Base-by-base conservation (phyloP, 768 basidiomycete species). In the Suillus discolor region DNA sequence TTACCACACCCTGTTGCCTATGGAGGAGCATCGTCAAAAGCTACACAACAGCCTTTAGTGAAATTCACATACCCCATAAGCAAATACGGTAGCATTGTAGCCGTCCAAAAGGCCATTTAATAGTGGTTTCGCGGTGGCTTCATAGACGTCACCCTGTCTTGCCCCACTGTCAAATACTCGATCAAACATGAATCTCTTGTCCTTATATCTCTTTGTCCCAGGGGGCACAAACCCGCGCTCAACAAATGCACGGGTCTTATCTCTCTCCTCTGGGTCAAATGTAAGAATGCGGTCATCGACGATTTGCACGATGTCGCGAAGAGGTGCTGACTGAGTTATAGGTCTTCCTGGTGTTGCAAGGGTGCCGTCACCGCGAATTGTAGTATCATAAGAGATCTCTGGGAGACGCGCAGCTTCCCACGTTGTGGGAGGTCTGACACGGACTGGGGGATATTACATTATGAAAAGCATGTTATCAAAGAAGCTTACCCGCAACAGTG, bases 1-100 rank as follows among this genome's bases (percentile, higher is more conserved):
- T 99, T 99, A 69, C 97, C 97, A 75, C 97, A 99, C n/a, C 97
- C 97, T n/a, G 97, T 99, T 28, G 97, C 97, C 97, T 99, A 73
- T 65, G 57, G 53, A 67, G 57, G 53, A 67, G 62, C 57, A 69
- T 72, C 62, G 60, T 68, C 57, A 36, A 69, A 36, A 63, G 62
- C 31, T 61, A 57, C 61, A 59, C 34, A 65, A 36, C 25, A 39
- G 38, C 23, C 18, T 31, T 61, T 31, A 62, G 23, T 45, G 44
- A 11, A 59, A 65, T 61, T 45, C 47, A 82, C 93, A 76, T 77
- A 99, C 97, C 44, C 97, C 97, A 76, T 99, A 99, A 4, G 97
- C 97, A 81, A 99, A 99, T 11, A 98, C 92, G 13, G 97, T 99
- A 53, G 96, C 92, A 71, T 99, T 98, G 80, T 89, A 99, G 12